phyloP scores from a whole-genome alignment of 768 basidiomycete genomes.

The Lactarius hengduanensis region DNA sequence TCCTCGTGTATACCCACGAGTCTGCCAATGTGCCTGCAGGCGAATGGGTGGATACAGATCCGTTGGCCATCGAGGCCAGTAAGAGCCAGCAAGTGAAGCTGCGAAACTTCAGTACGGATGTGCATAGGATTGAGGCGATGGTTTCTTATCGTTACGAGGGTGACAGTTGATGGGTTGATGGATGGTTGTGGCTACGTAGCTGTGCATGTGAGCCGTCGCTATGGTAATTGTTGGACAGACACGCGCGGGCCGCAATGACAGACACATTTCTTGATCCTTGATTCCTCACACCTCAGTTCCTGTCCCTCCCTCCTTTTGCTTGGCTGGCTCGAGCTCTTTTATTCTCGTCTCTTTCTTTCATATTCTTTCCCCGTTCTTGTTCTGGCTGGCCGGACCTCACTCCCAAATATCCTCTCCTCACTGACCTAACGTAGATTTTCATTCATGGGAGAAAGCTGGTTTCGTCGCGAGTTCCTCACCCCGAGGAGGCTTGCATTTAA shows the following conservation, averaged over 20 bases:
- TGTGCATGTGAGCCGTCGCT: neutral
- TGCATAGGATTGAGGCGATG: slow-evolving; percentile 98
- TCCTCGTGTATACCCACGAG: slow-evolving; percentile 91
- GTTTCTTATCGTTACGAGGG: slow-evolving; percentile 93
- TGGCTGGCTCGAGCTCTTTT: slow-evolving; percentile 8
- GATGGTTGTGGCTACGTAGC: neutral
- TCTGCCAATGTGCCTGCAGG: slow-evolving; percentile 89
- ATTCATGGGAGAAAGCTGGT: slow-evolving; percentile 68
- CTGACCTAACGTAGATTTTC: slow-evolving; percentile 27
- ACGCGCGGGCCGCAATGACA: neutral
- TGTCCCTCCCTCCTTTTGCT: slow-evolving; percentile 18
- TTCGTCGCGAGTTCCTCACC: slow-evolving; percentile 64
- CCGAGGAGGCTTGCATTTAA: slow-evolving; percentile 70
- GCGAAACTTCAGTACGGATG: slow-evolving; percentile 94
- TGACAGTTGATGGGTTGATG: slow-evolving; percentile 5
- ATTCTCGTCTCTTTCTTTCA: slow-evolving; percentile 14
- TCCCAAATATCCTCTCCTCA: slow-evolving; percentile 32
- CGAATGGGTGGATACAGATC: slow-evolving; percentile 96
- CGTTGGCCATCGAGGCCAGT: slow-evolving; percentile 86
- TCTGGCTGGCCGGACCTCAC: slow-evolving; percentile 54
- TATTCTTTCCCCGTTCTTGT: slow-evolving; percentile 30
- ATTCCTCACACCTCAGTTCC: slow-evolving; percentile 18
- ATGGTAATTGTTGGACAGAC: slow-evolving; percentile 1
- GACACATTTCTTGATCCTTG: neutral
- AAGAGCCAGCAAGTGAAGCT: slow-evolving; percentile 94